These are phyloP conservation scores for Penicillium soppii DNA, from an alignment of 495 filamentous ascomycete species.

Conservation along the genomic window DNA sequence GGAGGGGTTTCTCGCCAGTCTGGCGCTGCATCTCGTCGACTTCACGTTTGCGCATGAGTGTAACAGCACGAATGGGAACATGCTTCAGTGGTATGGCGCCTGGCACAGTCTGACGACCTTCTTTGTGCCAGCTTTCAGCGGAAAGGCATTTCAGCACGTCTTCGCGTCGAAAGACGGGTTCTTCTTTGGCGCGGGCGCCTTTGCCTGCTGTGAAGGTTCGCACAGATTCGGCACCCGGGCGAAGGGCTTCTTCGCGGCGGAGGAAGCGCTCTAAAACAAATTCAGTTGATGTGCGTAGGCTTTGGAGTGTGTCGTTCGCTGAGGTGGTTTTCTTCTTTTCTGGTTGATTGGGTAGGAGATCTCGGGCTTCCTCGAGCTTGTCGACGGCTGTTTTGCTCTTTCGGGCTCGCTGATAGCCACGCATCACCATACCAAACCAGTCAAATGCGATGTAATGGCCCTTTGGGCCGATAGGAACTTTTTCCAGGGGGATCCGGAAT, in stretches of 20 bases:
- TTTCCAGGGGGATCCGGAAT: constrained; percentile 70
- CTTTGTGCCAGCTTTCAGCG: constrained; percentile 97
- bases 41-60: constrained; percentile 82
- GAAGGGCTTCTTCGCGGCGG: constrained; percentile 86
- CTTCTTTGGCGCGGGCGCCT: constrained; percentile 65
- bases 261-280: constrained; percentile 86
- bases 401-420: constrained; percentile 63
- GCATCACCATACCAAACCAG: constrained; percentile 83
- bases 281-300: constrained; percentile 80
- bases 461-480: constrained; percentile 71
- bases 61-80: constrained; percentile 89
- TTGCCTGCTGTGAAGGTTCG: constrained; percentile 71
- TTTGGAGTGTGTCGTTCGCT: constrained; percentile 77
- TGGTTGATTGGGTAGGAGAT: constrained; percentile 67
- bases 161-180: constrained; percentile 76
- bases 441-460: constrained; percentile 73
- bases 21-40: constrained; percentile 78
- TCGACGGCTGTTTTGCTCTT: constrained; percentile 66
- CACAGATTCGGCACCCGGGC: constrained; percentile 64
- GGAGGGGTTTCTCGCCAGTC: constrained; percentile 78
- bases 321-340: constrained; percentile 68
- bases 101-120: constrained; percentile 72
- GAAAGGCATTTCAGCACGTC: constrained; percentile 85
- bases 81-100: constrained; percentile 77
- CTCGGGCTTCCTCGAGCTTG: constrained; percentile 71